These are phyloP conservation scores for Polytolypa hystricis DNA, from an alignment of 2,329 filamentous ascomycete genomes.

Conservation along the genomic window DNA sequence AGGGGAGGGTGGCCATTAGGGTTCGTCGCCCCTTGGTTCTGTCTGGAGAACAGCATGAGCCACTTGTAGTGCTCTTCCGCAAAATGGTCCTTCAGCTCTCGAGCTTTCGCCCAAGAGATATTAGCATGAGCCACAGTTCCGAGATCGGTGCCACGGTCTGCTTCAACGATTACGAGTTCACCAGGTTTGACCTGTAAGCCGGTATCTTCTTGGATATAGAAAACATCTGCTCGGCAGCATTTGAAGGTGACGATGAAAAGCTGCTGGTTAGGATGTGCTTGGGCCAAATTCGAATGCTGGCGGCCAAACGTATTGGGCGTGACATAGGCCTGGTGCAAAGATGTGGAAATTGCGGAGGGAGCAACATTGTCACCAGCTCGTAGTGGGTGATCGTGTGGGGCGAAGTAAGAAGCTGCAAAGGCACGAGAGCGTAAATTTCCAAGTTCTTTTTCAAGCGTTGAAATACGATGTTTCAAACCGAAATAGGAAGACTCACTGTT, in stretches of 20 bases:
- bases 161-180: conserved; percentile 93
- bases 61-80: conserved; percentile 95
- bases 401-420: conserved; percentile 35
- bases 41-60: conserved; percentile 97
- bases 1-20: conserved; percentile 49
- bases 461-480: conserved; percentile 22
- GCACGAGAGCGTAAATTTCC: conserved; percentile 29
- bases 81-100: conserved; percentile 80
- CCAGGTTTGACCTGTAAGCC: conserved; percentile 82
- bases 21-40: conserved; percentile 40
- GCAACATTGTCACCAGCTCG: conserved; percentile 21
- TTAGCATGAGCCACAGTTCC: conserved; percentile 85
- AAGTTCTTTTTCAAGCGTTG: conserved; percentile 25
- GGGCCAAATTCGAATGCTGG: conserved; percentile 25
- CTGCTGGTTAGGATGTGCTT: conserved; percentile 31
- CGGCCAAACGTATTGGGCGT: conserved; percentile 29
- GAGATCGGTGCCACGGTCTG: conserved; percentile 88
- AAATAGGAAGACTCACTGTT: conserved; percentile 33
- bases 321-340: conserved; percentile 30
- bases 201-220: conserved; percentile 93
- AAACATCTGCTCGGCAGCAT: conserved; percentile 86
- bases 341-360: conserved; percentile 23
- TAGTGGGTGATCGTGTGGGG: conserved; percentile 26
- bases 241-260: conserved; percentile 94
- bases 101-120: conserved; percentile 76